Evolutionary conservation across 306 rosid genomes (phyloP).

Genomic region (Pachyrhizus erosus): DNA sequence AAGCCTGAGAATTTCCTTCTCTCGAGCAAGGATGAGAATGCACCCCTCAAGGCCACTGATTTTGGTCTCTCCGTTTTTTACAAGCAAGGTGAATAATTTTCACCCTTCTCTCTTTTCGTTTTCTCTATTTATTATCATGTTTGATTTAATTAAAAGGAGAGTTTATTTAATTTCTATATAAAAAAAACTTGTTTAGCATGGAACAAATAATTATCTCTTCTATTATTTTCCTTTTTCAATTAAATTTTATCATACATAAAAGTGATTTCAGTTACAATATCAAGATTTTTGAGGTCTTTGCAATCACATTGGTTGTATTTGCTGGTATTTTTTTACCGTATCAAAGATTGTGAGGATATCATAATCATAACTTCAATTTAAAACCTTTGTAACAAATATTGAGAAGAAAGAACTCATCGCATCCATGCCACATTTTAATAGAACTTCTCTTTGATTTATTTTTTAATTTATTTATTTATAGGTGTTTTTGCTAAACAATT

Average conservation of each 20-base stretch:
- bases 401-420: too few species aligned
- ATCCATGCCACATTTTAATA: background rate
- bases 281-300: too few species aligned
- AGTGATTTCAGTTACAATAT: too few species aligned
- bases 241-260: background rate
- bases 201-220: background rate
- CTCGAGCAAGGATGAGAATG: conserved; percentile 72
- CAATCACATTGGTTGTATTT: too few species aligned
- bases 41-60: conserved; percentile 96
- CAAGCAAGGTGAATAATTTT: conserved; percentile 79
- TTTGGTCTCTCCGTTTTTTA: conserved; percentile 93
- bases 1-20: conserved; percentile 99
- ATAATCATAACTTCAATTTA: background rate
- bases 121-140: background rate
- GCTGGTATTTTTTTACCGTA: too few species aligned
- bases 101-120: background rate
- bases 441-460: background rate
- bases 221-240: background rate
- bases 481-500: background rate
- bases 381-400: background rate
- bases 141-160: background rate
- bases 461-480: too few species aligned
- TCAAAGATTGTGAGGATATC: too few species aligned
- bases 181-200: background rate
- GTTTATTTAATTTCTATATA: background rate